Conservation (phyloP, 2,329 filamentous ascomycete genomes). For the Diaporthe sp. region DNA sequence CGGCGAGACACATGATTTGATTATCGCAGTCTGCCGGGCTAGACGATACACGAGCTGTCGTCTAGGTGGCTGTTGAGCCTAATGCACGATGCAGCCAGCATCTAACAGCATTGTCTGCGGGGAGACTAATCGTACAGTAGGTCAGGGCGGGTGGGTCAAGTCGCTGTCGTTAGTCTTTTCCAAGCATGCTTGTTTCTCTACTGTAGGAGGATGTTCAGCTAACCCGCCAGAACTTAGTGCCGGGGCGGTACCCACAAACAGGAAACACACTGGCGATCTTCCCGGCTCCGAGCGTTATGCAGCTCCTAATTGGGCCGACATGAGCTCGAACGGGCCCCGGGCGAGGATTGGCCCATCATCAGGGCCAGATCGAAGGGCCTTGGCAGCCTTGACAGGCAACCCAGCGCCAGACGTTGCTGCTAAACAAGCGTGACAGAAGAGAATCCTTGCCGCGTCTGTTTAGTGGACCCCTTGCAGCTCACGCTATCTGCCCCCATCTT, state of each 20-base stretch:
- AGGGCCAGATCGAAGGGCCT: slow-evolving; percentile 27
- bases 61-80: slow-evolving; percentile 4
- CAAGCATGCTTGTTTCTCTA: slow-evolving; percentile 22
- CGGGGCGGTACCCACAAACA: slow-evolving; percentile 19
- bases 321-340: neutral
- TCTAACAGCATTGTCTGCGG: neutral
- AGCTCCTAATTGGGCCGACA: slow-evolving; percentile 17
- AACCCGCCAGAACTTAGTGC: slow-evolving; percentile 27
- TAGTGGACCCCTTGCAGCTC: slow-evolving; percentile 32
- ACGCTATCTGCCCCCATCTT: slow-evolving; percentile 8
- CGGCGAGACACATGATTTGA: slow-evolving; percentile 22
- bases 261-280: slow-evolving; percentile 19
- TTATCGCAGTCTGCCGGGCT: neutral
- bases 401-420: neutral
- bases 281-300: slow-evolving; percentile 5
- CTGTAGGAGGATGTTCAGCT: slow-evolving; percentile 18
- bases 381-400: slow-evolving; percentile 19
- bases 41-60: neutral
- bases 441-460: slow-evolving; percentile 26
- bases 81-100: slow-evolving; percentile 21
- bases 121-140: slow-evolving; percentile 2
- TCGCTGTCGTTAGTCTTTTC: slow-evolving; percentile 10
- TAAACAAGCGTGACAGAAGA: slow-evolving; percentile 14
- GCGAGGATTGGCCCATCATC: slow-evolving; percentile 13
- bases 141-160: neutral